Evolutionary conservation across 1,284 basidiomycete species (phyloP).

Genomic region (Vanrija sp.): DNA sequence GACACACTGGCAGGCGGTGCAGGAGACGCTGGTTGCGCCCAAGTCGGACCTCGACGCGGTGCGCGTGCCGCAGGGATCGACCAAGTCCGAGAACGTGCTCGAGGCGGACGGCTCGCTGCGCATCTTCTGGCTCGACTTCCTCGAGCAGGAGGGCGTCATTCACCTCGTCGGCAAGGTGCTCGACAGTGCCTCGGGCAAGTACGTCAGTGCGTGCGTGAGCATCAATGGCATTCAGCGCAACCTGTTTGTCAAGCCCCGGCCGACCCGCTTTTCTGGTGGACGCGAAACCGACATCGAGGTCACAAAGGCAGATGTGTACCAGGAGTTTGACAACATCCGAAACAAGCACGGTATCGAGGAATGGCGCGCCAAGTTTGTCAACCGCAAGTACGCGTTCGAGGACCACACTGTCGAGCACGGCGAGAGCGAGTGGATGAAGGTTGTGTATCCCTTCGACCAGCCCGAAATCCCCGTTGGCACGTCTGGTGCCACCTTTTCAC

Average conservation of each 20-base stretch:
- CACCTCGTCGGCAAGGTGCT: constrained; percentile 85
- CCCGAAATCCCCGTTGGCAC: constrained; percentile 66
- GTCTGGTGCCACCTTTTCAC: constrained; percentile 76
- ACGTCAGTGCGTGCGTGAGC: constrained; percentile 83
- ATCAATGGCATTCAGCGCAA: constrained; percentile 85
- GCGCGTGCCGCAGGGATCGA: constrained; percentile 46
- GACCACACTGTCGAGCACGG: constrained; percentile 74
- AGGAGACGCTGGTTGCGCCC: constrained; percentile 53
- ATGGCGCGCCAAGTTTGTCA: constrained; percentile 78
- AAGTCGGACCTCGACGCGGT: constrained; percentile 40
- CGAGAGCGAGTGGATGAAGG: constrained; percentile 86
- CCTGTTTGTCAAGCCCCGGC: constrained; percentile 84
- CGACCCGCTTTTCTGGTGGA: constrained; percentile 57
- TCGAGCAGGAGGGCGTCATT: constrained; percentile 68
- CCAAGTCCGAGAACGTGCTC: constrained; percentile 48
- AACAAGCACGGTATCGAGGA: constrained; percentile 69
- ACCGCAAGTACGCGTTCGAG: constrained; percentile 90
- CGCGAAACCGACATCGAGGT: constrained; percentile 74
- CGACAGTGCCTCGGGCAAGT: constrained; percentile 64
- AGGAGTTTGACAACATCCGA: constrained; percentile 78
- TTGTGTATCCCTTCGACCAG: constrained; percentile 76
- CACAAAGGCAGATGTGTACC: constrained; percentile 65
- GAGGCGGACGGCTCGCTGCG: constrained; percentile 73
- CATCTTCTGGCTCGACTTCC: constrained; percentile 92
- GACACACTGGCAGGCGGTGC: constrained; percentile 71